Evolutionary conservation across 164 flowering plant species (phyloP), one percentile per base, ranked within the genome.

Genomic region (Warburgia ugandensis): DNA sequence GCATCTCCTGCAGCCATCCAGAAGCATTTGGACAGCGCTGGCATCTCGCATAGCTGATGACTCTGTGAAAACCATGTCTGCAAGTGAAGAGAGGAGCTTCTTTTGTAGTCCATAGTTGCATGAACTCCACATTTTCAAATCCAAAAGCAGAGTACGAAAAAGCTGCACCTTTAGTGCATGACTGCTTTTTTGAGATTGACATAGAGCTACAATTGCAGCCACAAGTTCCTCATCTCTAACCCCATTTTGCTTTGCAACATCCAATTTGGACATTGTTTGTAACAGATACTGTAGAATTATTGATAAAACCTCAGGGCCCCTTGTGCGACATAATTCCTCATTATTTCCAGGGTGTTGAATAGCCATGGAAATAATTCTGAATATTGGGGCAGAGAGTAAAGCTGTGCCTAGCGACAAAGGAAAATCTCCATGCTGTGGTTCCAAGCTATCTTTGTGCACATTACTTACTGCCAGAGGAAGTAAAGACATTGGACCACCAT

Each of bases 11-110:
- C 97, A 89, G 58, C 97, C 88, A 77, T 94, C 99, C 50, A 94
- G 84, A 69, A 94, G 99, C 87, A 79, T 78, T 75, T 94, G 97
- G 58, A 94, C 77, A 57, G 96, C 99, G 70, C 86, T 89, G 28
- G 97, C 97, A 72, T 84, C 97, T 49, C 92, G 72, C 99, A 94
- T 84, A 13, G 76, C 90, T 48, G 72, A 73, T 42, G 96, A 73
- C 70, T 89, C 97, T 11, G 96, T 80, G 71, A 94, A 94, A 63
- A 94, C 99, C 97, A 94, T 94, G 73, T 94, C 99, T 29, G 92
- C 94, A 57, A 94, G 85, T 21, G 97, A 94, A 17, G 99, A 89
- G 7, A 94, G 68, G 52, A 94, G 97, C 71, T 94, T 94, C 69
- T 94, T 94, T 68, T 94, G 99, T 21, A 94, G 50, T 45, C 96